Percentiles rank a stretch among this genome's conserved stretches.
These are phyloP conservation scores for Chenopodium quinoa DNA, from an alignment of 148 eudicot species.

Conservation along the genomic window DNA sequence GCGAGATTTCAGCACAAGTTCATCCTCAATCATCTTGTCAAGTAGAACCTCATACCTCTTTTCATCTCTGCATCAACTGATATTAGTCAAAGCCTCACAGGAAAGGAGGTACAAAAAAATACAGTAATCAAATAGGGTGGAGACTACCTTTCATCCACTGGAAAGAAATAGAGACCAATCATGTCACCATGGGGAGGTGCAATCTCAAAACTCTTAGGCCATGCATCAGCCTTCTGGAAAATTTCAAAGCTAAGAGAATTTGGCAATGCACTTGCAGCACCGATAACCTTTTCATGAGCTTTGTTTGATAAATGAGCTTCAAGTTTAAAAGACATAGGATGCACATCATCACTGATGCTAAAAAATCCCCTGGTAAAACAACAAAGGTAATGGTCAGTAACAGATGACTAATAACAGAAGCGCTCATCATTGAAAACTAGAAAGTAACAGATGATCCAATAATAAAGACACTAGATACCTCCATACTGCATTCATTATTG, in stretches of 20 bases:
- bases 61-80: conserved; percentile 32
- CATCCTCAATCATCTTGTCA: conserved; percentile 21
- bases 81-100: neutral
- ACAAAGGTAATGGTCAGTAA: neutral
- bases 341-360: conserved; percentile 15
- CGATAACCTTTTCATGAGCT: conserved; percentile 34
- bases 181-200: conserved; percentile 29
- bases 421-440: neutral
- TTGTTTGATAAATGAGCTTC: conserved; percentile 38
- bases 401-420: neutral
- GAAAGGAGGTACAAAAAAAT: neutral
- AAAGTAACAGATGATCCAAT: neutral
- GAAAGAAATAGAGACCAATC: conserved; percentile 40
- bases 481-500: conserved; percentile 30
- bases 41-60: conserved; percentile 22
- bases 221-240: conserved; percentile 19
- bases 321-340: conserved; percentile 22
- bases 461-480: conserved; percentile 21
- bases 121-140: neutral
- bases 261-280: conserved; percentile 30
- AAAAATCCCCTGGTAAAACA: conserved; percentile 28
- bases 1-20: conserved; percentile 28
- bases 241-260: conserved; percentile 18
- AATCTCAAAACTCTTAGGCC: conserved; percentile 34
- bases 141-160: conserved; percentile 31